A percentile compares a stretch with the other conserved stretches of the same genome.
These are phyloP conservation scores for Piper betle DNA, from an alignment of 164 flowering plant species.

Conservation along the genomic window DNA sequence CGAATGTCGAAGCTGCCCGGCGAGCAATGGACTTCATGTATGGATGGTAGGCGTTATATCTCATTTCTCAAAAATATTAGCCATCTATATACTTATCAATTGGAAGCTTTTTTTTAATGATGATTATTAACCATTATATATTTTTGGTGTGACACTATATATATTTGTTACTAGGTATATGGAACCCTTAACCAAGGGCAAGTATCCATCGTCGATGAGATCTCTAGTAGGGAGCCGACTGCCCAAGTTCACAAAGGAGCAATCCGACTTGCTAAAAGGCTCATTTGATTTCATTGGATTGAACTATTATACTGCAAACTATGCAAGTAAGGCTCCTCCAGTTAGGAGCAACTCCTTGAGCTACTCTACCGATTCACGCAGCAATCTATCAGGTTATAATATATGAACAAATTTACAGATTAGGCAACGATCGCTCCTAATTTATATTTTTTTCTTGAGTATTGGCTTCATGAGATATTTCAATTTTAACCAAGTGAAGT, in stretches of 20 bases:
- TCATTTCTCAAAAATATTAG: too few relatives aligned
- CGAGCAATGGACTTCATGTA: slow-evolving; percentile 43
- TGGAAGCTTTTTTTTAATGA: too few relatives aligned
- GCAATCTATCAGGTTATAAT: slow-evolving; percentile 12
- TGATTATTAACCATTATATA: not conserved
- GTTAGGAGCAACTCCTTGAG: slow-evolving; percentile 4
- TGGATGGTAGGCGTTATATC: slow-evolving; percentile 21
- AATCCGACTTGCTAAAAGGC: slow-evolving; percentile 22
- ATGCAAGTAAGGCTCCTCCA: slow-evolving; percentile 13
- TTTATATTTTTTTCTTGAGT: not conserved
- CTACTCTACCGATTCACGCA: slow-evolving; percentile 11
- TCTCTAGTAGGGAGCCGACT: slow-evolving; percentile 24
- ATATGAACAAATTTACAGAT: not conserved
- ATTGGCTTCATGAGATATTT: too few relatives aligned
- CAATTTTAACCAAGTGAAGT: not conserved
- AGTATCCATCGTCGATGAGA: slow-evolving; percentile 40
- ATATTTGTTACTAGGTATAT: slow-evolving; percentile 22
- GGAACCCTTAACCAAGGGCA: slow-evolving; percentile 35
- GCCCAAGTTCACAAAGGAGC: slow-evolving; percentile 34
- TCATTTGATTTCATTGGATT: slow-evolving; percentile 29
- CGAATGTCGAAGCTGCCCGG: slow-evolving; percentile 28
- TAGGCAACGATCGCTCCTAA: not conserved
- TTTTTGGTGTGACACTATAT: not conserved
- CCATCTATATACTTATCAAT: too few relatives aligned
- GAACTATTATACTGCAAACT: slow-evolving; percentile 32